phyloP scores from a whole-genome alignment of 1,284 basidiomycete species.

The Rhodotorula sp. region DNA sequence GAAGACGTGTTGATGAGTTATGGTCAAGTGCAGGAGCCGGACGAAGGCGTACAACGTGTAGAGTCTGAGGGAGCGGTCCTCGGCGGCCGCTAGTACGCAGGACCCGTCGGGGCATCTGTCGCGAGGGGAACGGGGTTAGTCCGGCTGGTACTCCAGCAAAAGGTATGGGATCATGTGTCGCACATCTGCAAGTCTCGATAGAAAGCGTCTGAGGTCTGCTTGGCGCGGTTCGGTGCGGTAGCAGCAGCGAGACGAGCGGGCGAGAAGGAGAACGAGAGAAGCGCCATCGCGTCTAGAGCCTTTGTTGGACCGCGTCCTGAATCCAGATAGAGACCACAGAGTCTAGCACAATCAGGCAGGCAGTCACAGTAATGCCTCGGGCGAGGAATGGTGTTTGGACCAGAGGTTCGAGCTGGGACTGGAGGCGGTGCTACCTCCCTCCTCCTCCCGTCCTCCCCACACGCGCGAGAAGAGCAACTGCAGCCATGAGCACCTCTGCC shows the following conservation, averaged over 20 bases:
- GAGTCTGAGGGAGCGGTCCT: conserved; percentile 38
- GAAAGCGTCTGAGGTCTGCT: conserved; percentile 21
- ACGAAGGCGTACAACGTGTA: conserved; percentile 29
- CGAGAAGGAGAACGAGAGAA: not conserved
- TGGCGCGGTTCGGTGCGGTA: not conserved
- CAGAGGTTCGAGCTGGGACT: not conserved
- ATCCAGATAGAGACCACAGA: too few species aligned
- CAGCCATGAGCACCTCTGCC: conserved; percentile 16
- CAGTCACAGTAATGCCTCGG: not conserved
- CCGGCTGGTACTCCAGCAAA: not conserved
- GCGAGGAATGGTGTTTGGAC: not conserved
- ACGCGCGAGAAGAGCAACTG: not conserved
- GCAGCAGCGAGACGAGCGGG: conserved; percentile 17
- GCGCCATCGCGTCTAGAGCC: not conserved
- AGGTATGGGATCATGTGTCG: fast-evolving
- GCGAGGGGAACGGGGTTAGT: not conserved
- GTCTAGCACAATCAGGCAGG: too few species aligned
- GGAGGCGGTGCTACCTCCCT: not conserved
- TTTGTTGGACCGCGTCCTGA: not conserved
- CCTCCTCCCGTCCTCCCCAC: not conserved
- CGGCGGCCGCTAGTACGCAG: conserved; percentile 29
- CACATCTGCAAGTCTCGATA: conserved; percentile 31
- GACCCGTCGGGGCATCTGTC: conserved; percentile 38
- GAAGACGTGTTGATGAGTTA: not conserved
- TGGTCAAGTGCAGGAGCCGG: too few species aligned